A percentile compares a stretch with the other conserved stretches of the same genome.
Evolutionary conservation across 1,284 basidiomycete genomes (phyloP).

Genomic region (Flammula alnicola): DNA sequence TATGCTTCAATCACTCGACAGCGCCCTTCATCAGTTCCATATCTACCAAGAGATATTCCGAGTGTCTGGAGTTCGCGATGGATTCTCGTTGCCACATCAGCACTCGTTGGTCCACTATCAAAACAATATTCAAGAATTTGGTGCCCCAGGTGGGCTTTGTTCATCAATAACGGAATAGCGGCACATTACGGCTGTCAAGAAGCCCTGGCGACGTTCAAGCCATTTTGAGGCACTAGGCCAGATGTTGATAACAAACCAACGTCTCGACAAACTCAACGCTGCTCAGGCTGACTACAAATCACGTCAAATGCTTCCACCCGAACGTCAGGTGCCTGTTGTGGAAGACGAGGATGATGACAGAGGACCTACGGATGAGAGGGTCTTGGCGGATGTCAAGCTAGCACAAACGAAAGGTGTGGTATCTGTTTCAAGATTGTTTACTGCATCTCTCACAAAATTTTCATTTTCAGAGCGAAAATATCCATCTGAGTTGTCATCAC

Average conservation of each 20-base stretch:
- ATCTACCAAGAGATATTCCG: conserved; percentile 35
- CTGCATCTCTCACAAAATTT: too few species aligned
- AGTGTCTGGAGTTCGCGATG: conserved; percentile 17
- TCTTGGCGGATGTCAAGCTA: too few species aligned
- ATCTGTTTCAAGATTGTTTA: too few species aligned
- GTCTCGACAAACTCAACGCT: conserved; percentile 34
- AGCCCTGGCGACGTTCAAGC: conserved; percentile 38
- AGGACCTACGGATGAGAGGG: too few species aligned
- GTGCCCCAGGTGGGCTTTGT: conserved; percentile 33
- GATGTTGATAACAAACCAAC: conserved; percentile 34
- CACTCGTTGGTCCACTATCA: conserved; percentile 33
- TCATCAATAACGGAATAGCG: conserved; percentile 34
- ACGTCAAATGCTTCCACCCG: too few species aligned
- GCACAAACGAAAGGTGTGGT: too few species aligned
- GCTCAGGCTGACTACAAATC: too few species aligned
- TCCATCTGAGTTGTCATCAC: too few species aligned
- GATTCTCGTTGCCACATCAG: conserved; percentile 30
- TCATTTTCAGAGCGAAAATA: too few species aligned
- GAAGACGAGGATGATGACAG: too few species aligned
- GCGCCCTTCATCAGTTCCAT: conserved; percentile 34
- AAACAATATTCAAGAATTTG: conserved; percentile 28
- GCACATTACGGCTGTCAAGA: conserved; percentile 39
- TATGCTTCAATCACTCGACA: conserved; percentile 24
- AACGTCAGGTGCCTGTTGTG: too few species aligned
- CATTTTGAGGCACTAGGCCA: conserved; percentile 31